Base-by-base conservation (phyloP, 2,329 filamentous ascomycete genomes). In the Pezicula carpinea region DNA sequence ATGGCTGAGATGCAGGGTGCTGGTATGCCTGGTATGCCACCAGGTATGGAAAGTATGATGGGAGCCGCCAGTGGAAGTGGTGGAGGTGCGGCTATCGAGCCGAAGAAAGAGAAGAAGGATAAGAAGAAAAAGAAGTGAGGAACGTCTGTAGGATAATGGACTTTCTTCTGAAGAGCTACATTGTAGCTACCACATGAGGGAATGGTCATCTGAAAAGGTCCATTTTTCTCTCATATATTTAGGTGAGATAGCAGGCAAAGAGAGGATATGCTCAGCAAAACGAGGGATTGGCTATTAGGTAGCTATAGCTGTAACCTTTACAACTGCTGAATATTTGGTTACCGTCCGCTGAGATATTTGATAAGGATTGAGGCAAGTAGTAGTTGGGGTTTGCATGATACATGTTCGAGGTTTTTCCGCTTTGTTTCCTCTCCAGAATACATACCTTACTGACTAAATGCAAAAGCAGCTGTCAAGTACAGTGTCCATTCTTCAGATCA, bases 1-100 rank as follows among this genome's bases (percentile, higher is more conserved):
- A 96, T 97, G 91, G 85, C 83, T 61, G 89, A 95, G 71, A 95
- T 97, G 89, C 74, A 77, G 43, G 57, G 58, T 44, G 55, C 50
- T 19, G 54, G 48, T 15, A 64, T 72, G 59, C 66, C 67, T 5
- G 68, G 69, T 4, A 63, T 69, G 58, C 64, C 67, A 4, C 63
- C 63, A 39, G 72, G 72, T 6, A 77, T 79, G 70, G 79, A 80
- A 59, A 59, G 51, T 18, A 58, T 49, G 5, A 57, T 55, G 13
- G 59, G 55, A 8, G 50, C 46, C 13, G 52, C 31, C 2, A 57
- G 54, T 18, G 54, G 44, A 2, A 58, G 64, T 14, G 63, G 63
- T 40, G 60, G 54, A 21, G 54, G 47, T 5, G 50, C 56, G 5
- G 63, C 67, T 40, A 52, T 39, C 47, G 71, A 68, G 60, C 69